Evolutionary conservation across 1,284 basidiomycete genomes (phyloP), one percentile per base, ranked within the genome.

Genomic region (Apiotrichum laibachii): DNA sequence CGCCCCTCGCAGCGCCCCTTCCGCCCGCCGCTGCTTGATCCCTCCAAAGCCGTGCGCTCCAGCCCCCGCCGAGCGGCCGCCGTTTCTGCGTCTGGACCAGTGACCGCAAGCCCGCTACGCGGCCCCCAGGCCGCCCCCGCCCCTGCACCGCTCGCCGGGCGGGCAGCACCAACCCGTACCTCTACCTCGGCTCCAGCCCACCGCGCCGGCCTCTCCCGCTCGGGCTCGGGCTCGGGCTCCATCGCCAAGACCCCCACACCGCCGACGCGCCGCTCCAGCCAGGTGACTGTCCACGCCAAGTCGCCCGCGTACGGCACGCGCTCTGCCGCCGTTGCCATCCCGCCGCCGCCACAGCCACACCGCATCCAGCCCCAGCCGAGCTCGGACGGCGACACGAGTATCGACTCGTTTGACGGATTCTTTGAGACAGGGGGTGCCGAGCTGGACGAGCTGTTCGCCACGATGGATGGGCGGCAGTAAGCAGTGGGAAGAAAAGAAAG

Each of bases 341-440:
- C 21, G 15, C 57, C 53, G 3, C 51, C 42, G 19, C 44, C 44
- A 2, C 21, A 45, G 26, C 26, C 26, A 31, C 26, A 31, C 26
- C 26, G 26, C 26, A 31, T 31, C 26, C 26, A 31, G 18, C 33
- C 47, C 6, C 52, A 46, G 26, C 58, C 62, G 2, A 57, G 56
- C 37, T 63, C 62, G 3, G 62, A 63, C 22, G 70, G 69, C 10
- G 67, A 72, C 60, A 64, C 56, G 18, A 67, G 65, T 35, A 68
- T 70, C 53, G 70, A 72, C 60, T 70, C 68, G 22, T 62, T 72
- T 40, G 70, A 72, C 59, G 64, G 66, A 11, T 58, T 70, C 21
- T 67, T 72, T 37, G 53, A 61, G 31, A 54, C 56, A 16, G 68
- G 67, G 16, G 68, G 70, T 7, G 66, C 65, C 7, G 70, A 72